Conservation (phyloP, 2,329 filamentous ascomycete species). For the Trichoderma koningiopsis region DNA sequence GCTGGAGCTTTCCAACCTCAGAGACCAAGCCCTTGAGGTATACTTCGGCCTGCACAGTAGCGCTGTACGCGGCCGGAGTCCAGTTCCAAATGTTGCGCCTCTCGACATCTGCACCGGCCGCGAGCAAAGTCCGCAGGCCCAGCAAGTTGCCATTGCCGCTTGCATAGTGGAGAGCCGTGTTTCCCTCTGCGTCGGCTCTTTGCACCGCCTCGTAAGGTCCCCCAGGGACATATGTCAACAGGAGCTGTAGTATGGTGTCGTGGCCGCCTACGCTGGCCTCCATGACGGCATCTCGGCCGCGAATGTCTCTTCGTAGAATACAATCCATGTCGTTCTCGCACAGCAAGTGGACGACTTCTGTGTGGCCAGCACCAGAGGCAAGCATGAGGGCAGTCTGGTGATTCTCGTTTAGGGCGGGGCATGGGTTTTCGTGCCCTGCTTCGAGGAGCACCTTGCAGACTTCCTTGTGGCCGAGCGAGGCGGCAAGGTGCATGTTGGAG, state of each 20-base stretch:
- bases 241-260: conserved; percentile 65
- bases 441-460: conserved; percentile 71
- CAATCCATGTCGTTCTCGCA: conserved; percentile 63
- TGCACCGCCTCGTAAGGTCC: conserved; percentile 57
- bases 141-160: conserved; percentile 79
- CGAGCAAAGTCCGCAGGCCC: conserved; percentile 73
- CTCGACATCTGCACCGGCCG: conserved; percentile 74
- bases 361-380: conserved; percentile 68
- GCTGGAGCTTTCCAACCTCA: conserved; percentile 65
- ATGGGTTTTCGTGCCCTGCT: conserved; percentile 73
- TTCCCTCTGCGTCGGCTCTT: conserved; percentile 70
- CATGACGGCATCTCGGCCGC: conserved; percentile 73
- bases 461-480: conserved; percentile 68
- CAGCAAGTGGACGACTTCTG: conserved; percentile 73
- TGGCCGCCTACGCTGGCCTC: conserved; percentile 62
- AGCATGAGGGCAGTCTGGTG: conserved; percentile 83
- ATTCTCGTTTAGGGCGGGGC: conserved; percentile 75
- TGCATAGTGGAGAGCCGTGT: conserved; percentile 85
- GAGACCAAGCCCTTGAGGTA: conserved; percentile 77
- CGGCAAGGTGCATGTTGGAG: conserved; percentile 81
- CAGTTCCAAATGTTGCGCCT: conserved; percentile 75
- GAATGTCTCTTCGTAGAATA: conserved; percentile 66
- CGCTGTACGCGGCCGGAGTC: conserved; percentile 81
- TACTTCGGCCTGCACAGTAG: conserved; percentile 80
- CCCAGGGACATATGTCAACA: conserved; percentile 62